These are phyloP conservation scores for Xerocomellus amylosporus DNA, from an alignment of 768 basidiomycete genomes.

Conservation along the genomic window DNA sequence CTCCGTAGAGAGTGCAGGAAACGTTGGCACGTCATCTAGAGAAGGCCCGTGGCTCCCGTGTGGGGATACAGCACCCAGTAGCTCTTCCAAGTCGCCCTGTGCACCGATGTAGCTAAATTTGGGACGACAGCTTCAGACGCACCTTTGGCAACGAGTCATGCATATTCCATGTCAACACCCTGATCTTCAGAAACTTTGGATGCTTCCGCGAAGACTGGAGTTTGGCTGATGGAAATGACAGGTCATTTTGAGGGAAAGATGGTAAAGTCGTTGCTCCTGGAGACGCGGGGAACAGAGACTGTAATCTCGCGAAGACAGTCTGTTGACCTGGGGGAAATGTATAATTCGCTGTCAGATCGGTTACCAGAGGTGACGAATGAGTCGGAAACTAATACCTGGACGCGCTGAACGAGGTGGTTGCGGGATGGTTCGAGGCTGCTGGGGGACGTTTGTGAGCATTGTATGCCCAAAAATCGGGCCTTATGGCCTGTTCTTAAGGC, in stretches of 20 bases:
- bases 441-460: slow-evolving; percentile 23
- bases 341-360: slow-evolving; percentile 1
- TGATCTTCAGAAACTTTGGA: slow-evolving; percentile 56
- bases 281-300: slow-evolving; percentile 47
- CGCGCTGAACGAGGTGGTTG: slow-evolving; percentile 18
- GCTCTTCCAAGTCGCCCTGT: slow-evolving; percentile 71
- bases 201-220: slow-evolving; percentile 25
- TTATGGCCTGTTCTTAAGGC: slow-evolving; percentile 31
- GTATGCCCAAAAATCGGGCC: slow-evolving; percentile 19
- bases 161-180: slow-evolving; percentile 83
- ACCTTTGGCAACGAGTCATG: slow-evolving; percentile 80
- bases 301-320: slow-evolving; percentile 49
- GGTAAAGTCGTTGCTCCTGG: slow-evolving; percentile 23
- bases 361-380: slow-evolving; percentile 2
- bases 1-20: slow-evolving; percentile 52
- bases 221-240: slow-evolving; percentile 21
- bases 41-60: slow-evolving; percentile 32
- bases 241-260: slow-evolving; percentile 20
- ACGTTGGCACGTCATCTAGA: slow-evolving; percentile 22
- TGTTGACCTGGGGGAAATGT: slow-evolving; percentile 30
- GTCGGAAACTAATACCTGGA: slow-evolving; percentile 18
- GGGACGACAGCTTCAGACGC: slow-evolving; percentile 1
- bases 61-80: slow-evolving; percentile 59
- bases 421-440: slow-evolving; percentile 16
- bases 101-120: slow-evolving; percentile 1